phyloP scores from a whole-genome alignment of 768 basidiomycete species.

The Leucocoprinus birnbaumii region DNA sequence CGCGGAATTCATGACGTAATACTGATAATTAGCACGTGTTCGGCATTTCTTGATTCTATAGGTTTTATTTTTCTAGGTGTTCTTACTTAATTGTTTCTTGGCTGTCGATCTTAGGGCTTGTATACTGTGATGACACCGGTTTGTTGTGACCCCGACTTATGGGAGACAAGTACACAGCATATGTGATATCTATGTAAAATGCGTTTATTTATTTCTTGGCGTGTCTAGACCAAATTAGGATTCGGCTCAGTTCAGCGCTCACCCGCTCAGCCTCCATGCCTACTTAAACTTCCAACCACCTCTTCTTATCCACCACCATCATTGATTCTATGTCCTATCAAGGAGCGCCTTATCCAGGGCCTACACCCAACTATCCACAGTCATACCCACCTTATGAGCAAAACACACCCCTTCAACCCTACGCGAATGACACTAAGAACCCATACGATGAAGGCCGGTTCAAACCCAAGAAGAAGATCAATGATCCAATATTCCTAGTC shows the following conservation, averaged over 20 bases:
- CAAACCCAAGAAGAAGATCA: slow-evolving; percentile 64
- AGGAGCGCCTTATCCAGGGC: slow-evolving; percentile 33
- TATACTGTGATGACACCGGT: too few relatives aligned
- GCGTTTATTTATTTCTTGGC: background rate
- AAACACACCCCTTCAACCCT: slow-evolving; percentile 18
- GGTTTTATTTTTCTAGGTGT: background rate
- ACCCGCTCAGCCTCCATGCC: too few relatives aligned
- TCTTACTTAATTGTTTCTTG: background rate
- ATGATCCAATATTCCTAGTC: slow-evolving; percentile 70
- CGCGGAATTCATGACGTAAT: slow-evolving; percentile 4
- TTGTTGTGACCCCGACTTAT: too few relatives aligned
- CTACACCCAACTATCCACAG: slow-evolving; percentile 35
- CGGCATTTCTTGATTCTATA: background rate
- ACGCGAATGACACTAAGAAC: slow-evolving; percentile 35
- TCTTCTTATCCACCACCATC: background rate
- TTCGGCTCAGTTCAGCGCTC: too few relatives aligned
- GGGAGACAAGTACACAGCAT: too few relatives aligned
- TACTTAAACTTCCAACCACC: background rate
- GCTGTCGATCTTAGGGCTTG: background rate
- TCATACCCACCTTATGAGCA: slow-evolving; percentile 23
- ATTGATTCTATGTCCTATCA: slow-evolving; percentile 19
- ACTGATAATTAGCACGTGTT: background rate
- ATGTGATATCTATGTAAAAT: background rate
- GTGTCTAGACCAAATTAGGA: background rate
- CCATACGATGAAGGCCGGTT: slow-evolving; percentile 64